Conservation (phyloP, 2,329 filamentous ascomycete genomes). For the Waltergamsia citrina region DNA sequence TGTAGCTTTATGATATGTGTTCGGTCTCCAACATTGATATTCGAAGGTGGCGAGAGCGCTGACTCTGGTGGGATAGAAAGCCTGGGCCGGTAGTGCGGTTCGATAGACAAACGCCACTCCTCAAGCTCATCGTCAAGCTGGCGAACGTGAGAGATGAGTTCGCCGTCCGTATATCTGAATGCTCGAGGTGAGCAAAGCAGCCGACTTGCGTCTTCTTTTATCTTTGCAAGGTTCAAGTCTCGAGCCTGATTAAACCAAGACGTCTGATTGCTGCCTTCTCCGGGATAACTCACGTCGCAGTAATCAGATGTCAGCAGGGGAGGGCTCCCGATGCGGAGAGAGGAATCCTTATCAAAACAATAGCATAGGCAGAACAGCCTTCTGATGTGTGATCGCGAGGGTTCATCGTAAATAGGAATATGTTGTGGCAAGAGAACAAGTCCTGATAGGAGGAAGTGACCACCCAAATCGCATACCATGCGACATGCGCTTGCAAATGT, state of each 20-base stretch:
- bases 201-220: conserved; percentile 12
- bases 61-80: conserved; percentile 4
- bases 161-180: conserved; percentile 11
- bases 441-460: not conserved
- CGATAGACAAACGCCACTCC: conserved; percentile 17
- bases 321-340: conserved; percentile 5
- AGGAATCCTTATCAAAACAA: conserved; percentile 7
- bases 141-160: conserved; percentile 14
- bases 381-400: conserved; percentile 3
- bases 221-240: conserved; percentile 2
- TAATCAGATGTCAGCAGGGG: conserved; percentile 5
- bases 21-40: not conserved
- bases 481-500: conserved; percentile 7
- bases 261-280: not conserved
- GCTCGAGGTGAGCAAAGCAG: conserved; percentile 11
- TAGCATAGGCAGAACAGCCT: conserved; percentile 6
- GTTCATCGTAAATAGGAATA: conserved; percentile 2
- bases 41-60: not conserved
- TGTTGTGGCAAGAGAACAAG: conserved; percentile 2
- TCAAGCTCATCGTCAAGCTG: conserved; percentile 20
- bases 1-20: conserved; percentile 7
- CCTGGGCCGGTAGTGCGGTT: conserved; percentile 2
- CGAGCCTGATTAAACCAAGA: conserved; percentile 2
- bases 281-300: conserved; percentile 3
- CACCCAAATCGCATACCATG: conserved; percentile 7